Conservation (phyloP, 2,329 filamentous ascomycete species). For the Phaeomoniella chlamydospora region DNA sequence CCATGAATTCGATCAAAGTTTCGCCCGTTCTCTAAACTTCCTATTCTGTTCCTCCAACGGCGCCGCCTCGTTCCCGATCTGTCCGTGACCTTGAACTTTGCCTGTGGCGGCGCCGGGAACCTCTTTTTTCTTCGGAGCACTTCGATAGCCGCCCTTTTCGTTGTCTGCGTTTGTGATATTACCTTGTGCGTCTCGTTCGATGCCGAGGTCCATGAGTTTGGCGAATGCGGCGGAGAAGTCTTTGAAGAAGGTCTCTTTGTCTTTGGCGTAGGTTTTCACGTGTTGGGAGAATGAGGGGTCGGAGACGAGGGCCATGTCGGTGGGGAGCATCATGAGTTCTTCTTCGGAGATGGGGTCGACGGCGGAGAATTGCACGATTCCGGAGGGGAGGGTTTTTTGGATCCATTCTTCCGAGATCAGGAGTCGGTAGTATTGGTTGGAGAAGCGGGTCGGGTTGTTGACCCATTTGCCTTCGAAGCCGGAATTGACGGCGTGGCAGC, state of each 20-base stretch:
- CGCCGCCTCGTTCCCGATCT: conserved; percentile 5
- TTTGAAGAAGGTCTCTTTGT: conserved; percentile 48
- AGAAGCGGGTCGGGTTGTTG: conserved; percentile 43
- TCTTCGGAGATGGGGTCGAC: conserved; percentile 36
- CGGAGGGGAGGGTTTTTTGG: conserved; percentile 36
- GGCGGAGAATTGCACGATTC: conserved; percentile 43
- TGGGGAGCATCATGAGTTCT: conserved; percentile 53
- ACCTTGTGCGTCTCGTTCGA: conserved; percentile 38
- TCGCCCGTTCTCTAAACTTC: conserved; percentile 1
- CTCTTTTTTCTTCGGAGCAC: conserved; percentile 42
- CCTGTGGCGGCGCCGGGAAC: conserved; percentile 9
- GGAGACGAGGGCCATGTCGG: conserved; percentile 43
- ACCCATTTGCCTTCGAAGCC: conserved; percentile 47
- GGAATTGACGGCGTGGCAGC: conserved; percentile 39
- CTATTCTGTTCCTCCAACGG: conserved; percentile 5
- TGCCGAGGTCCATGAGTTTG: conserved; percentile 47
- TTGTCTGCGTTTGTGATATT: conserved; percentile 43
- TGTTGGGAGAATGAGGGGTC: conserved; percentile 39
- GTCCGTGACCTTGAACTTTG: conserved; percentile 3
- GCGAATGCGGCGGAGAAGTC: conserved; percentile 45
- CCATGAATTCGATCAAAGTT: too few relatives aligned
- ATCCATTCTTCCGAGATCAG: conserved; percentile 38
- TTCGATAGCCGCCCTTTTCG: conserved; percentile 38
- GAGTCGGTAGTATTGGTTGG: conserved; percentile 42
- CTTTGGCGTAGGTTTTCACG: conserved; percentile 44